Conservation (phyloP, 2,329 filamentous ascomycete genomes). For the Hymenoscyphus scutula region DNA sequence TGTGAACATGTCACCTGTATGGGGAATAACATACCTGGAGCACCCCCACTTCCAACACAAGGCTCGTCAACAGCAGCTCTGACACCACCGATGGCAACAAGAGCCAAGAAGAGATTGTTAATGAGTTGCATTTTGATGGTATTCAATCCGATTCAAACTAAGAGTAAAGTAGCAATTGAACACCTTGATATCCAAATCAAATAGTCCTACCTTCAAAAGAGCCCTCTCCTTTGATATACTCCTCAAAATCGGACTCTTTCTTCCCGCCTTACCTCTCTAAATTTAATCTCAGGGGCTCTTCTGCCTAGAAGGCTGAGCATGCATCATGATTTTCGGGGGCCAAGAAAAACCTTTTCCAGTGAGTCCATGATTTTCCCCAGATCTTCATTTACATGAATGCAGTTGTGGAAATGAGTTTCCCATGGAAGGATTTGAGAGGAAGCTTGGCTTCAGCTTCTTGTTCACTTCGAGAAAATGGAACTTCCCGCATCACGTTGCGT, state of each 20-base stretch:
- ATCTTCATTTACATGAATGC: not conserved
- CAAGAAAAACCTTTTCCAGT: no score
- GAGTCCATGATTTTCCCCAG: not conserved
- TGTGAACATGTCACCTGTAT: no score
- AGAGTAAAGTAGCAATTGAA: no score
- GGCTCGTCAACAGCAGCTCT: constrained; percentile 6
- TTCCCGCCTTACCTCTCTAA: constrained; percentile 1
- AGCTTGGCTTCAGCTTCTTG: constrained; percentile 8
- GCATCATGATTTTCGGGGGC: not conserved
- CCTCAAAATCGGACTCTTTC: constrained; percentile 4
- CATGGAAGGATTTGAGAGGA: not conserved
- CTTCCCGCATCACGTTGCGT: no score
- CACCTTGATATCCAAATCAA: not conserved
- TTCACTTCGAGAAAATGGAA: no score
- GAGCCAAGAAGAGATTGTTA: not conserved
- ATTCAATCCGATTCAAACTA: not conserved
- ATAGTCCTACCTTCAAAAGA: no score
- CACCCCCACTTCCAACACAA: constrained; percentile 1
- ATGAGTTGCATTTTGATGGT: not conserved
- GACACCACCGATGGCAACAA: not conserved
- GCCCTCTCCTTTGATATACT: not conserved
- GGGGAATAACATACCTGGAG: not conserved
- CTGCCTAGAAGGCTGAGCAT: not conserved
- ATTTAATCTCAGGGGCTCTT: not conserved
- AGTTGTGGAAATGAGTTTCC: constrained; percentile 5